Base-by-base conservation (phyloP, 768 basidiomycete species). In the Rubroboletus satanas region DNA sequence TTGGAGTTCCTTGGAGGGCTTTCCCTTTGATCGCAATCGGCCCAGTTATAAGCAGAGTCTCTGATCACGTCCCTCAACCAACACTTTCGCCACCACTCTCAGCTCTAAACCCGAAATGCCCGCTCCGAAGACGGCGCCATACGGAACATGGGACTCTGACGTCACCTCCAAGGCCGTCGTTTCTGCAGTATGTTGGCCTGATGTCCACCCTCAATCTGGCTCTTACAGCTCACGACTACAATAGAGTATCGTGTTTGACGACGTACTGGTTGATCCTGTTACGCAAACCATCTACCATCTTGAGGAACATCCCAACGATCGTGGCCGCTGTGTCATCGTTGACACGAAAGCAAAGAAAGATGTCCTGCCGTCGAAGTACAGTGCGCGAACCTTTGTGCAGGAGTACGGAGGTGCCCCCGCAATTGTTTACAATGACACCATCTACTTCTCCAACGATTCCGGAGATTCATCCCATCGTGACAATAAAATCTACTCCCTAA, bases 321-420 rank as follows among this genome's bases (percentile, higher is more conserved):
- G 32, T 15, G 81, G 80, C 1, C 74, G 87, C 4, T 73, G 63
- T 36, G 80, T 83, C 0, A 67, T 88, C 17, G 77, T 89, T 10
- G 67, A 80, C 28, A 80, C 80, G 0, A 39, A 61, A 21, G 71
- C 69, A 1, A 14, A 47, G 6, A 65, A 66, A 46, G 85, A 87
- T 49, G 66, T 85, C 7, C 74, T 84, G 10, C 79, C 78, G 3
- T 60, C 68, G 23, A 73, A 72, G 0, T 87, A 78, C 77, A 85
- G 79, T 63, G 80, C 73, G 17, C 71, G 79, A 23, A 77, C 77
- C 1, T 70, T 72, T 8, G 86, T 88, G 0, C 79, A 87, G 32
- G 87, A 87, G 67, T 89, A 88, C 52, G 88, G 88, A 0, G 88
- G 88, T 12, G 80, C 77, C 5, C 69, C 83, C 0, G 82, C 81